Evolutionary conservation across 1,284 basidiomycete species (phyloP).

Genomic region (Ceratobasidium sp.): DNA sequence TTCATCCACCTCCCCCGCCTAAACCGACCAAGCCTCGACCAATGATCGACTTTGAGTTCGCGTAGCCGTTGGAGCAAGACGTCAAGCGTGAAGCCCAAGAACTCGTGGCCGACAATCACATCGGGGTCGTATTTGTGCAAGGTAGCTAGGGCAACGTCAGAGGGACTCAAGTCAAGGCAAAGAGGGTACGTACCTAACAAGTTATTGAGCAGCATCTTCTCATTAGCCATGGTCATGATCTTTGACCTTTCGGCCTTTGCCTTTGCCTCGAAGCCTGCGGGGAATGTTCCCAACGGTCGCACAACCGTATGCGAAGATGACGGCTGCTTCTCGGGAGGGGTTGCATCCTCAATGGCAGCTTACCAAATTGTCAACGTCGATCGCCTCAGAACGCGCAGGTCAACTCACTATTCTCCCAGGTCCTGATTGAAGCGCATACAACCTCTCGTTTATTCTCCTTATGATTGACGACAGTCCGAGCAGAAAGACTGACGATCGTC

Average conservation of each 20-base stretch:
- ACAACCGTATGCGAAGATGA: conserved; percentile 91
- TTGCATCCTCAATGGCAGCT: conserved; percentile 92
- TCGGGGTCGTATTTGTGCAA: conserved; percentile 94
- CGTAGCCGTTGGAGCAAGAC: conserved; percentile 93
- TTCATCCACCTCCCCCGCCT: conserved; percentile 81
- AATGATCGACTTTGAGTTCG: conserved; percentile 91
- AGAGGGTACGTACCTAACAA: conserved; percentile 72
- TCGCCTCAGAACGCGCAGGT: neutral
- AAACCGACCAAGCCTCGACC: conserved; percentile 95
- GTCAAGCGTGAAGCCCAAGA: conserved; percentile 92
- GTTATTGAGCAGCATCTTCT: conserved; percentile 88
- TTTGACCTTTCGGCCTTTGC: conserved; percentile 75
- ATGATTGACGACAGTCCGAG: conserved; percentile 96
- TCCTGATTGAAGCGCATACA: conserved; percentile 86
- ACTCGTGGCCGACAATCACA: conserved; percentile 95
- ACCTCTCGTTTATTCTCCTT: conserved; percentile 94
- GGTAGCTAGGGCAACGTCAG: conserved; percentile 66
- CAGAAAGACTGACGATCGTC: conserved; percentile 90
- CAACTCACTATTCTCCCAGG: conserved; percentile 88
- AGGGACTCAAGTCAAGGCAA: neutral
- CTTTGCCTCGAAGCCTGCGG: conserved; percentile 83
- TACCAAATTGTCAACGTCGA: neutral
- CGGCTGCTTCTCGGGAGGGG: conserved; percentile 87
- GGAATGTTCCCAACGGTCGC: conserved; percentile 93
- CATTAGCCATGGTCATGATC: conserved; percentile 84